phyloP scores from a whole-genome alignment of 2,329 filamentous ascomycete genomes.

The Talaromyces sp. region DNA sequence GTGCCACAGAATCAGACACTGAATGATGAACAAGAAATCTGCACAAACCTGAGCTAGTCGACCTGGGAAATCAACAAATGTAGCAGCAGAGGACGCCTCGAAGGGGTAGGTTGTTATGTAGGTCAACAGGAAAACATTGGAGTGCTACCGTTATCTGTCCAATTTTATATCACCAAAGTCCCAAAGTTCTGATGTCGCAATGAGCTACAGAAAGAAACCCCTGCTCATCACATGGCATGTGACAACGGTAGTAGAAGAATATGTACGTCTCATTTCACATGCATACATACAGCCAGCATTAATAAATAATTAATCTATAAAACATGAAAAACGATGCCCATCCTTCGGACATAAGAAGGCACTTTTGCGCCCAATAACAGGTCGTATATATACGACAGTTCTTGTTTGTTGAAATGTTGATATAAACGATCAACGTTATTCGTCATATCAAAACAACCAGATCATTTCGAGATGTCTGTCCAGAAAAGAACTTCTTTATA shows the following conservation, averaged over 20 bases:
- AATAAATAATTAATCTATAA: neutral
- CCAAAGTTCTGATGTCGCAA: too few species aligned
- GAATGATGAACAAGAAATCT: too few species aligned
- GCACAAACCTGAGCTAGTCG: too few species aligned
- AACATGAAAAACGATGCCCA: neutral
- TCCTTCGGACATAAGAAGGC: neutral
- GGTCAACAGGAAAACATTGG: neutral
- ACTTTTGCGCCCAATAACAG: neutral
- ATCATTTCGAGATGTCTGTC: neutral
- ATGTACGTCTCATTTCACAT: neutral
- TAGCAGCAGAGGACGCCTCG: too few species aligned
- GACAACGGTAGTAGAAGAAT: neutral
- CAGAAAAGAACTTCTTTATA: neutral
- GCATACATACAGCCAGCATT: neutral
- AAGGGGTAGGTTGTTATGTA: too few species aligned
- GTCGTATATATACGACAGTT: neutral
- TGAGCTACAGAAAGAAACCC: too few species aligned
- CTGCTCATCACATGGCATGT: too few species aligned
- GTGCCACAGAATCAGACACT: too few species aligned
- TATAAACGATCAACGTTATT: neutral
- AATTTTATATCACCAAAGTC: neutral
- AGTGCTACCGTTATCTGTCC: neutral
- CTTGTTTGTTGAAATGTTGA: neutral
- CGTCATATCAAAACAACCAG: neutral
- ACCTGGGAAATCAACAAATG: too few species aligned